Conservation (phyloP, 345 rosid species). For the Bruguiera sexangula region DNA sequence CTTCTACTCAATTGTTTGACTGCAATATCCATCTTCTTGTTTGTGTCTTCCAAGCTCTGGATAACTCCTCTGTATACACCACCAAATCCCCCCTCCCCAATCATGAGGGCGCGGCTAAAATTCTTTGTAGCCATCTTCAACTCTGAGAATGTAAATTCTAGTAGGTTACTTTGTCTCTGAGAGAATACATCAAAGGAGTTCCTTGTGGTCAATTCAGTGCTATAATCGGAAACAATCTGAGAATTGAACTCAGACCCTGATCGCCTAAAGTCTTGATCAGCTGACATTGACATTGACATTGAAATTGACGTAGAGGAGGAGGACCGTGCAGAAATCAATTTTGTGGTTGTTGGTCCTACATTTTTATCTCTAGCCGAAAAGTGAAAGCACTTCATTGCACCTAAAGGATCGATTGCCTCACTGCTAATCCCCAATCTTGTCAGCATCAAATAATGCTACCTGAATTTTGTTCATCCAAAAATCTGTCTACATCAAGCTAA, state of each 20-base stretch:
- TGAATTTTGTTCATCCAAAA: not conserved
- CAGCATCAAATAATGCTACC: not conserved
- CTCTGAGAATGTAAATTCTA: conserved; percentile 63
- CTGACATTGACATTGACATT: conserved; percentile 48
- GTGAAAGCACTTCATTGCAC: conserved; percentile 70
- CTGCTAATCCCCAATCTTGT: conserved; percentile 27
- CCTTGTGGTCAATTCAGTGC: conserved; percentile 56
- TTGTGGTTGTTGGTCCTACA: conserved; percentile 44
- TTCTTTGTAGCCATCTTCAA: conserved; percentile 82
- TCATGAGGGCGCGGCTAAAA: conserved; percentile 83
- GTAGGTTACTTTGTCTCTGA: conserved; percentile 68
- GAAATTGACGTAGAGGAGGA: conserved; percentile 14
- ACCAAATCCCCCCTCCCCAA: conserved; percentile 97
- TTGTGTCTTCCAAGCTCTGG: conserved; percentile 50
- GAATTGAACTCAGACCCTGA: conserved; percentile 75
- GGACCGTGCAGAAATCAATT: conserved; percentile 47
- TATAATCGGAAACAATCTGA: conserved; percentile 59
- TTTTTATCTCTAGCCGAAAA: conserved; percentile 42
- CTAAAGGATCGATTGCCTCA: conserved; percentile 22
- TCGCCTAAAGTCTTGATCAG: conserved; percentile 45
- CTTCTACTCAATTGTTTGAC: conserved; percentile 89
- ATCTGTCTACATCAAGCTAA: not conserved
- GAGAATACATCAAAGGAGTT: conserved; percentile 65
- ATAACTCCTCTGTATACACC: conserved; percentile 71
- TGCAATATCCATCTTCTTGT: conserved; percentile 77